These are phyloP conservation scores for Effrenium voratum DNA, from an alignment of 73 alveolate genomes.

Conservation along the genomic window DNA sequence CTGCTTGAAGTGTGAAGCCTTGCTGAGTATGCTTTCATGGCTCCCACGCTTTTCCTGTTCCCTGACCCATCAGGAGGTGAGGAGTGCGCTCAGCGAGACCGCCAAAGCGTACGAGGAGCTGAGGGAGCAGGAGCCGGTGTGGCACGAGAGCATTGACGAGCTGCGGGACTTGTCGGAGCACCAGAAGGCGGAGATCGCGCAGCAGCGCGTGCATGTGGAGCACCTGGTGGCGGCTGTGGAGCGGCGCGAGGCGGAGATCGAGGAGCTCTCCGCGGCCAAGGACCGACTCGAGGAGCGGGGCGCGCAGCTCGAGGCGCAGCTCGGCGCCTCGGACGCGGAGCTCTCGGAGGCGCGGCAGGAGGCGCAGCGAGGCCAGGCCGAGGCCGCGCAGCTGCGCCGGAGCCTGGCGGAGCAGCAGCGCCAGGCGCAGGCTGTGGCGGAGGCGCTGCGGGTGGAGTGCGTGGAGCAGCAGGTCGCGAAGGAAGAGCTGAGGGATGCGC, in stretches of 20 bases:
- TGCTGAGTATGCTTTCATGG: neutral
- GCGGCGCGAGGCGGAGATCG: neutral
- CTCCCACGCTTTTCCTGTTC: neutral
- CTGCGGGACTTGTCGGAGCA: conserved; percentile 66
- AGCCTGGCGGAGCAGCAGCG: neutral
- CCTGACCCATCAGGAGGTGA: conserved; percentile 26
- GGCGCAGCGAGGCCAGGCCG: neutral
- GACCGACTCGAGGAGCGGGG: neutral
- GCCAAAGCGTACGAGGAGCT: conserved; percentile 50
- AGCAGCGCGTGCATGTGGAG: conserved; percentile 34
- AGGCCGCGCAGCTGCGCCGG: neutral
- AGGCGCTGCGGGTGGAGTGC: neutral
- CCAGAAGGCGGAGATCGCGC: conserved; percentile 57
- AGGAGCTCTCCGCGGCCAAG: neutral
- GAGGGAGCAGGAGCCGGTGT: conserved; percentile 50
- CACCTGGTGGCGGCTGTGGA: neutral
- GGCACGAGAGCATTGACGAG: conserved; percentile 74
- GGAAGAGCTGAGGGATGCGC: conserved; percentile 11
- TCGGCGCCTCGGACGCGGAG: neutral
- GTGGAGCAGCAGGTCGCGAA: conserved; percentile 1
- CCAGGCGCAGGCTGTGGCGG: neutral
- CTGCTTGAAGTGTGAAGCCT: neutral
- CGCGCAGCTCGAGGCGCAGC: neutral
- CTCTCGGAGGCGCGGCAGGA: neutral
- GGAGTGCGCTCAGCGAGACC: conserved; percentile 39